Evolutionary conservation across 345 rosid genomes (phyloP), one percentile per base, ranked within the genome.

Genomic region (Aquilaria yunnanensis): DNA sequence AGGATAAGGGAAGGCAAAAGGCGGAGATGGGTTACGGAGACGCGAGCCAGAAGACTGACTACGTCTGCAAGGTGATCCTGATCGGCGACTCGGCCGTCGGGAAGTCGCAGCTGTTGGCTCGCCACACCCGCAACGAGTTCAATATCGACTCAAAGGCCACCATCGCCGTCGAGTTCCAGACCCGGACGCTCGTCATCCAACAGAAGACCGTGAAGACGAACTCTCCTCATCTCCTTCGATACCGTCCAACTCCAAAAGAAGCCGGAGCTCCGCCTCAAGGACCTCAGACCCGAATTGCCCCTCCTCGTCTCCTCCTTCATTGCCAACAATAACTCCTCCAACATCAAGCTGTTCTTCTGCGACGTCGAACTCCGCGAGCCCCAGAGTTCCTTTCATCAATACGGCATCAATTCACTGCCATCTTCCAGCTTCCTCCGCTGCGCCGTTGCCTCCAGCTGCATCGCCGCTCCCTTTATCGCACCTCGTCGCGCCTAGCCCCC

Each of bases 391-490:
- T 91, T 91, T 75, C 64, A 72, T 54, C 84, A 77, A 30, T 91
- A 88, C 65, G 94, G 86, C 32, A 96, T 91, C 62, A 86, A 88
- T 69, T 77, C 97, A 32, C 77, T 88, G n/a, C 97, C 97, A n/a
- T n/a, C n/a, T n/a, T n/a, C n/a, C n/a, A n/a, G n/a, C n/a, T n/a
- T n/a, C n/a, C n/a, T n/a, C n/a, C n/a, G n/a, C n/a, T n/a, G n/a
- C n/a, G n/a, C n/a, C n/a, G n/a, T n/a, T n/a, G n/a, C n/a, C n/a
- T n/a, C n/a, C n/a, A n/a, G n/a, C n/a, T n/a, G n/a, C n/a, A n/a
- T n/a, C n/a, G n/a, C n/a, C n/a, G n/a, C n/a, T n/a, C n/a, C n/a
- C n/a, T n/a, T n/a, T n/a, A n/a, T n/a, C n/a, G n/a, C n/a, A n/a
- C n/a, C n/a, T n/a, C n/a, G n/a, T n/a, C n/a, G n/a, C n/a, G n/a